Evolutionary conservation across 495 filamentous ascomycete species (phyloP), one percentile per base, ranked within the genome.

Genomic region (Hypomontagnella submonticulosa): DNA sequence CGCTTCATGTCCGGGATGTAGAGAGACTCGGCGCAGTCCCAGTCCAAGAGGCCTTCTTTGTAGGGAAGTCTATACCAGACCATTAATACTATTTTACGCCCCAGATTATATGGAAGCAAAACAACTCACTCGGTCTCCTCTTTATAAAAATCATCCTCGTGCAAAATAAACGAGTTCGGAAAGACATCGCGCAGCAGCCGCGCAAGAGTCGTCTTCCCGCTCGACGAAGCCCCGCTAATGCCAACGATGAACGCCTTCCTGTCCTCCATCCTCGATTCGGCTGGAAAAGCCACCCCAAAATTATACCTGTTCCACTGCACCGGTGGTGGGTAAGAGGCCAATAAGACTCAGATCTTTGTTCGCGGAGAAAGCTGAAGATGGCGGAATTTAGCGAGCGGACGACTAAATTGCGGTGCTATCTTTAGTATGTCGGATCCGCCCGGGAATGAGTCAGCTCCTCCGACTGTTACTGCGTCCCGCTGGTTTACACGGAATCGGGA

Each of bases 71-170:
- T 85, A 27, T 9, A 44, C 32, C 9, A 40, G 36, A 19, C 27
- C 34, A 48, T 50, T 32, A 51, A 19, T n/a, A 40, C 13, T 30
- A 11, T 20, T 33, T 27, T 20, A 36, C 23, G 8, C n/a, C 23
- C 19, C 19, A 9, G 3, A 0, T 50, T 9, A n/a, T 6, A 61
- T 30, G 13, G 10, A 6, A 11, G 30, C 36, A 10, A 19, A 11
- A 38, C 16, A 46, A 10, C 79, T 69, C 66, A 89, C 85, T 89
- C 79, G n/a, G 83, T 73, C 70, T 97, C 93, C 1, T 90, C 72
- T 36, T 83, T 84, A 75, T 92, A 98, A 73, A 97, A 98, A 75
- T 98, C 94, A 77, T 98, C 94, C 73, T 95, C 86, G 73, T 97
- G 93, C 38, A 97, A 81, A 62, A 97, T 89, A 66, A 92, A 93